Evolutionary conservation across 352 stramenopile genomes (phyloP), one percentile per base, ranked within the genome.

Genomic region (Globisporangium polare): DNA sequence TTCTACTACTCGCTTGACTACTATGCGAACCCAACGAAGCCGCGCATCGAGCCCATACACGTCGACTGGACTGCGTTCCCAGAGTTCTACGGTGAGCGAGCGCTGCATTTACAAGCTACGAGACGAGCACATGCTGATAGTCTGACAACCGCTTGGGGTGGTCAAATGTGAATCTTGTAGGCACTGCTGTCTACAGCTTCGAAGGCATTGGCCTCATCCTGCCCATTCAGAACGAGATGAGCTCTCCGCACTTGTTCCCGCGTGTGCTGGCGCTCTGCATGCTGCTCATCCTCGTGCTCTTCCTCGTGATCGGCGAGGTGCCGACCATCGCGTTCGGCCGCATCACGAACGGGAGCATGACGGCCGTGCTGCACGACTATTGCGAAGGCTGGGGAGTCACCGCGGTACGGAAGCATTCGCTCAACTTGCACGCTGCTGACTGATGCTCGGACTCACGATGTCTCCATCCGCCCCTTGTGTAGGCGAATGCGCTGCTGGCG

Each of bases 1-100:
- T 92, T 92, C 63, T 92, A 89, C 71, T 90, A 88, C 71, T 90
- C 83, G 17, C 65, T 88, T 47, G 68, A 73, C 53, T 92, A 89
- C 52, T 79, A 75, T 56, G 65, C 72, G 10, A 59, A 82, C 41
- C 71, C 75, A 2, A 66, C 50, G 13, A 66, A 68, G 54, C 58
- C 72, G 4, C 72, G 71, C 3, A 2, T 66, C 2, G 33, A 59
- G 15, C 63, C 63, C 2, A 56, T 68, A 12, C 62, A 54, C 2
- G 58, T 74, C 3, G 65, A 74, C 24, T 83, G 76, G 73, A 65
- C 66, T 1, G 68, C 77, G 12, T 67, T 92, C 6, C 75, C 80
- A 1, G 74, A 84, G 52, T 92, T 92, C 63, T 92, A 90, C 52
- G 83, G 72, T 79, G 26, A 20, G 49, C 4, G 10, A n/a, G 8